Conservation (phyloP, 2,329 filamentous ascomycete species). For the Cercospora citrullina region DNA sequence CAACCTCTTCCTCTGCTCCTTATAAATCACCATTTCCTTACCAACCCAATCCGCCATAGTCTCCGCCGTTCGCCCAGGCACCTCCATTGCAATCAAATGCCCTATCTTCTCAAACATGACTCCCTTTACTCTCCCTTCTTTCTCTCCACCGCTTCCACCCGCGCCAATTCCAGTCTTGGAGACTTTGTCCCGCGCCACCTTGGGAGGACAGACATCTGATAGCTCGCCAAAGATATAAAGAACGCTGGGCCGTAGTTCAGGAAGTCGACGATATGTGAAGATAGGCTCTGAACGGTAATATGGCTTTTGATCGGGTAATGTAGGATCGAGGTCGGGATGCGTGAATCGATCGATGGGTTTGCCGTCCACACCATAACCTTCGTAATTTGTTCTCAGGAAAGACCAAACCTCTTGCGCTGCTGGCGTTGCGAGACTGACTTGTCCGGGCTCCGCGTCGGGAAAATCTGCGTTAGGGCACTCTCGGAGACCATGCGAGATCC, state of each 20-base stretch:
- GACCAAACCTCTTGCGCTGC: conserved; percentile 87
- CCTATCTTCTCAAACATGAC: conserved; percentile 66
- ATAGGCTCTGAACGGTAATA: conserved; percentile 69
- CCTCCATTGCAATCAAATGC: conserved; percentile 83
- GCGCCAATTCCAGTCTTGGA: conserved; percentile 61
- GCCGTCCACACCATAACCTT: conserved; percentile 22
- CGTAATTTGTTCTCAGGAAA: conserved; percentile 64
- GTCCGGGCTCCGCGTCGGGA: conserved; percentile 43
- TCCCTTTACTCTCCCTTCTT: conserved; percentile 65
- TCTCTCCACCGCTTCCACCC: conserved; percentile 66
- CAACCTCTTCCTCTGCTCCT: conserved; percentile 21
- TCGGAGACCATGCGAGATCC: conserved; percentile 73
- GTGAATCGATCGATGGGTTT: conserved; percentile 42
- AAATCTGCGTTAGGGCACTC: conserved; percentile 59
- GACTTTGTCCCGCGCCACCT: conserved; percentile 59
- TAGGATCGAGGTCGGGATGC: conserved; percentile 45
- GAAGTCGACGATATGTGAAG: conserved; percentile 58
- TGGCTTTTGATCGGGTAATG: conserved; percentile 41
- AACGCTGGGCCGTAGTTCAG: conserved; percentile 62
- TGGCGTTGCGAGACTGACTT: conserved; percentile 74
- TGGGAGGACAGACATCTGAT: conserved; percentile 57
- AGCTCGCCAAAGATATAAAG: conserved; percentile 68
- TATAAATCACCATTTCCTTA: conserved; percentile 16
- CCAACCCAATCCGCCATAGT: conserved; percentile 18
- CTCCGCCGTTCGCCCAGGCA: conserved; percentile 31